A percentile compares a stretch with the other conserved stretches of the same genome.
These are phyloP conservation scores for Pichia sp. DNA, from an alignment of 1,139 yeast species.

Conservation along the genomic window DNA sequence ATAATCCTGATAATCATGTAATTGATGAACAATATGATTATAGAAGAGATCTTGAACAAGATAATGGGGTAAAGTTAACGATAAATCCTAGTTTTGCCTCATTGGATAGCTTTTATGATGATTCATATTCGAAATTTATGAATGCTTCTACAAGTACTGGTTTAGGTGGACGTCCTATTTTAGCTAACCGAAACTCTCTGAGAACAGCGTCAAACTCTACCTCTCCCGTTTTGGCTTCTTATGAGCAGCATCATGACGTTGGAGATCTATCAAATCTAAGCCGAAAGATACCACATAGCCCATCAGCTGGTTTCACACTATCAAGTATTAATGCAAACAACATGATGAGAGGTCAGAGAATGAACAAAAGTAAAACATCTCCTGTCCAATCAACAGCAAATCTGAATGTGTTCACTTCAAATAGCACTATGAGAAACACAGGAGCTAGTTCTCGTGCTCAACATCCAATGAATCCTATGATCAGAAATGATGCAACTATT, in stretches of 20 bases:
- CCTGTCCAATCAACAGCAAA: constrained; percentile 2
- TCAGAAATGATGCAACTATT: not conserved
- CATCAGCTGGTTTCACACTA: not conserved
- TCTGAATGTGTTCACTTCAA: not conserved
- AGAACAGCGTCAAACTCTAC: constrained; percentile 2
- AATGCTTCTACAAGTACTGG: not conserved
- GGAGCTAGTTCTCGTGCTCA: not conserved
- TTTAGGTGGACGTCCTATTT: not conserved
- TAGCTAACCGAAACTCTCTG: not conserved
- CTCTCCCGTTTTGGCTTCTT: constrained; percentile 5
- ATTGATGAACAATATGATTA: constrained; percentile 18
- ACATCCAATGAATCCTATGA: constrained; percentile 6
- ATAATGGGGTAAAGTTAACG: constrained; percentile 39
- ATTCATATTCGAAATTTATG: constrained; percentile 23
- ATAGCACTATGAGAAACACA: not conserved
- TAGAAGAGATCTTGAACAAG: constrained; percentile 16
- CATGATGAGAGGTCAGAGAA: constrained; percentile 5
- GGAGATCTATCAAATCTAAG: constrained; percentile 2
- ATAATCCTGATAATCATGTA: not conserved
- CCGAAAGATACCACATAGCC: constrained; percentile 4
- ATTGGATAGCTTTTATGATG: constrained; percentile 64
- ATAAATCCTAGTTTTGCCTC: constrained; percentile 73
- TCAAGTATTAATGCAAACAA: not conserved
- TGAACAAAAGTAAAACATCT: not conserved
- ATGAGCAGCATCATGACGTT: not conserved